phyloP scores from a whole-genome alignment of 2,329 filamentous ascomycete species.

The Daldinia sp. region DNA sequence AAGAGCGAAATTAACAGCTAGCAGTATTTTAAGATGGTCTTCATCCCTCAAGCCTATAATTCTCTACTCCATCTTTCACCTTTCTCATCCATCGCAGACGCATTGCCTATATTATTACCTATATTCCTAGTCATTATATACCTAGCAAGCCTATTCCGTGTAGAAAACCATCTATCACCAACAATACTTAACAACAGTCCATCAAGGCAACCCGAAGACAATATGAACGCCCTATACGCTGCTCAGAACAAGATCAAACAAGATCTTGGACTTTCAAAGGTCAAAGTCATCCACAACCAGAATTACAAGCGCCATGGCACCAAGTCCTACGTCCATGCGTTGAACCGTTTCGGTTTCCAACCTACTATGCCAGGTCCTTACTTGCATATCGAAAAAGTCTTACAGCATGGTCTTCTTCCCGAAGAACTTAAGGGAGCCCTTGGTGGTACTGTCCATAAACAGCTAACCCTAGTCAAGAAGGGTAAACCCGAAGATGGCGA shows the following conservation, averaged over 20 bases:
- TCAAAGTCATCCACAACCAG: slow-evolving; percentile 63
- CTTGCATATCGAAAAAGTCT: slow-evolving; percentile 57
- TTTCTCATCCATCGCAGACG: not conserved
- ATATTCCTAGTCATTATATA: slow-evolving; percentile 3
- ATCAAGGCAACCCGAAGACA: slow-evolving; percentile 21
- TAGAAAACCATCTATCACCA: slow-evolving; percentile 2
- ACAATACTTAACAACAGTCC: not conserved
- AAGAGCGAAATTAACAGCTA: slow-evolving; percentile 9
- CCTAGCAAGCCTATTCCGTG: slow-evolving; percentile 17
- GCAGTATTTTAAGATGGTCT: not conserved
- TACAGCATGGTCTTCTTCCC: slow-evolving; percentile 56
- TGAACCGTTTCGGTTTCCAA: slow-evolving; percentile 69
- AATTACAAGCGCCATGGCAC: slow-evolving; percentile 66
- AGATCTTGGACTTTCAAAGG: slow-evolving; percentile 52
- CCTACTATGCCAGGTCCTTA: slow-evolving; percentile 71
- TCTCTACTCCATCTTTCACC: slow-evolving; percentile 1
- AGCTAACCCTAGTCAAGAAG: slow-evolving; percentile 59
- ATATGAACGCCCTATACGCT: slow-evolving; percentile 49
- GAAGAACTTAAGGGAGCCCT: slow-evolving; percentile 53
- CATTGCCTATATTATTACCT: not conserved
- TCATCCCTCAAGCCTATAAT: not conserved
- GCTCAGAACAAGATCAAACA: slow-evolving; percentile 49
- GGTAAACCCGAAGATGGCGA: slow-evolving; percentile 44
- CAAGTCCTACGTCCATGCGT: slow-evolving; percentile 69
- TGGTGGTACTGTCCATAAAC: slow-evolving; percentile 58